Conservation (phyloP, 352 stramenopile genomes). For the Phytophthora rubi region DNA sequence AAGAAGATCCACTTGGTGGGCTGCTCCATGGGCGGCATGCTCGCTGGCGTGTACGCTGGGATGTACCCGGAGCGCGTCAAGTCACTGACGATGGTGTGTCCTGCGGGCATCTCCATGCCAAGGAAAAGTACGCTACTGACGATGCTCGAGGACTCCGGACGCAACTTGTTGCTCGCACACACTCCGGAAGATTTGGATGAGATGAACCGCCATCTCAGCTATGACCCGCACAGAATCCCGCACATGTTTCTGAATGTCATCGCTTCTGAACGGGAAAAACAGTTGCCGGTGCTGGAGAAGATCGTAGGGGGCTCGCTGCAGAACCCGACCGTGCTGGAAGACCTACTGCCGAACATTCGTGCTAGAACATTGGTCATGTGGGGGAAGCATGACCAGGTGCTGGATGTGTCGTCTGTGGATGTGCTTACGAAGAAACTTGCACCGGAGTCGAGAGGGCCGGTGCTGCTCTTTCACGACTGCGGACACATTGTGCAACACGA, state of each 20-base stretch:
- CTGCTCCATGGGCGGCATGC: conserved; percentile 82
- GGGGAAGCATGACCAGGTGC: conserved; percentile 72
- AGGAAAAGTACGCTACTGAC: conserved; percentile 63
- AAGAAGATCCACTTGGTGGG: conserved; percentile 77
- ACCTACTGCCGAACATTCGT: conserved; percentile 62
- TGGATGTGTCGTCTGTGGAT: conserved; percentile 74
- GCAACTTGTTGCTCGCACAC: conserved; percentile 69
- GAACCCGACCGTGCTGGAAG: conserved; percentile 65
- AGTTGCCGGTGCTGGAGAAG: conserved; percentile 64
- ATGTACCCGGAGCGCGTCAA: conserved; percentile 59
- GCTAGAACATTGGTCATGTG: conserved; percentile 72
- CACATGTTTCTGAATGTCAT: conserved; percentile 42
- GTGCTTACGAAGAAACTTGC: conserved; percentile 60
- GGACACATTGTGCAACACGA: conserved; percentile 80
- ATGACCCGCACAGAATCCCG: conserved; percentile 41
- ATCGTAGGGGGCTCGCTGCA: conserved; percentile 63
- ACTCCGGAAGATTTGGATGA: conserved; percentile 65
- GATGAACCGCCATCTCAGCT: conserved; percentile 57
- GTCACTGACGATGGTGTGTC: conserved; percentile 80
- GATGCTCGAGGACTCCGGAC: conserved; percentile 66
- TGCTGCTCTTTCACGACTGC: conserved; percentile 67
- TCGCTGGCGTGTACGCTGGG: conserved; percentile 72
- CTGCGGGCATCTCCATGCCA: conserved; percentile 72
- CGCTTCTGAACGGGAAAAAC: conserved; percentile 53
- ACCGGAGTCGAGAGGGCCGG: conserved; percentile 38